phyloP scores from a whole-genome alignment of 2,329 filamentous ascomycete species.

The Botryotinia calthae region DNA sequence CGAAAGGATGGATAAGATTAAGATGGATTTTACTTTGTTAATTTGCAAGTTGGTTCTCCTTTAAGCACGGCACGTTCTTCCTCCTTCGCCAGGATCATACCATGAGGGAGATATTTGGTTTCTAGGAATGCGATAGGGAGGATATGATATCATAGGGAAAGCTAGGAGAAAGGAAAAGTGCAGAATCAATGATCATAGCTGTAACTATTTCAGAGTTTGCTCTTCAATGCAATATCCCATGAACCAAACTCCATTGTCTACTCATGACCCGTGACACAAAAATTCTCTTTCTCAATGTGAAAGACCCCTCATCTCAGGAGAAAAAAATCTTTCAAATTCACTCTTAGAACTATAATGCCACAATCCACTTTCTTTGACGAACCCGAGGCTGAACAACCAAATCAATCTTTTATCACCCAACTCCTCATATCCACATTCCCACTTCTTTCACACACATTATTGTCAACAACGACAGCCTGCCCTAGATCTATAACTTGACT shows the following conservation, averaged over 20 bases:
- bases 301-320: background rate
- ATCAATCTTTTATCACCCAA: background rate
- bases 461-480: constrained; percentile 15
- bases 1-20: background rate
- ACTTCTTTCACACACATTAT: background rate
- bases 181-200: background rate
- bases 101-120: background rate
- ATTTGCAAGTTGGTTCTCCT: background rate
- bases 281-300: background rate
- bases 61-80: background rate
- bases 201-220: background rate
- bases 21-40: background rate
- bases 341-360: background rate
- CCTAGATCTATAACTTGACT: constrained; percentile 28
- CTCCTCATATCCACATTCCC: background rate
- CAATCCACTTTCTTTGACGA: background rate
- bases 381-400: background rate
- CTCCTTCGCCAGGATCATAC: background rate
- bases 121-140: background rate
- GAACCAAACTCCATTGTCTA: background rate
- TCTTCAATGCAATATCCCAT: constrained; percentile 1
- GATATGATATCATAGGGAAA: background rate
- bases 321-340: background rate
- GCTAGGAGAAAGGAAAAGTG: background rate
- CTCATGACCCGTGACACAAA: background rate